A percentile compares a stretch with the other conserved stretches of the same genome.
Conservation (phyloP, 768 basidiomycete species). For the Agrocybe chaxingu region DNA sequence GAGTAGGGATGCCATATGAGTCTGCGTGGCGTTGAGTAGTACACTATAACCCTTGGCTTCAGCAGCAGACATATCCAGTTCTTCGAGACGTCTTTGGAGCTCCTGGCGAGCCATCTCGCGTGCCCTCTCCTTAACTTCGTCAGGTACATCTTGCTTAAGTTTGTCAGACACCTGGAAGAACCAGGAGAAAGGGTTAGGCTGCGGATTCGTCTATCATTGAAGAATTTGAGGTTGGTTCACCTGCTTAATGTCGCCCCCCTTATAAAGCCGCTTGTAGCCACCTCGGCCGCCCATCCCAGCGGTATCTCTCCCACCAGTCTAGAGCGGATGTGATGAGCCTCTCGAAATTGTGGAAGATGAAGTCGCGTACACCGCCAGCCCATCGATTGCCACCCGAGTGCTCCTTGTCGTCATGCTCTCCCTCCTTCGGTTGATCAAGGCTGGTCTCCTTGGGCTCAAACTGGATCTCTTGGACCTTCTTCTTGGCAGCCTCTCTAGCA, state of each 20-base stretch:
- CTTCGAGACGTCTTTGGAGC: constrained; percentile 55
- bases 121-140: constrained; percentile 58
- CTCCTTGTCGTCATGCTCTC: constrained; percentile 58
- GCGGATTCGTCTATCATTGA: neutral
- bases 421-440: constrained; percentile 56
- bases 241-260: constrained; percentile 64
- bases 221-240: constrained; percentile 20
- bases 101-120: constrained; percentile 67
- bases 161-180: constrained; percentile 42
- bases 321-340: neutral
- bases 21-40: constrained; percentile 51
- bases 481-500: constrained; percentile 49
- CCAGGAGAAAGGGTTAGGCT: constrained; percentile 2
- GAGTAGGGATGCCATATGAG: constrained; percentile 56
- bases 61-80: constrained; percentile 54
- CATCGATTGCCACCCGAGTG: constrained; percentile 64
- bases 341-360: neutral
- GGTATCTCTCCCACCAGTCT: constrained; percentile 67
- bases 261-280: constrained; percentile 63
- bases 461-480: constrained; percentile 52
- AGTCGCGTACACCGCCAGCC: constrained; percentile 54
- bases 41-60: constrained; percentile 57
- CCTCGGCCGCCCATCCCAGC: constrained; percentile 67
- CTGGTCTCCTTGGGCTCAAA: constrained; percentile 55
- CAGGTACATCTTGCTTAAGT: constrained; percentile 56